These are phyloP conservation scores for Lignosus rhinocerotis DNA, from an alignment of 1,284 basidiomycete species.

Conservation along the genomic window DNA sequence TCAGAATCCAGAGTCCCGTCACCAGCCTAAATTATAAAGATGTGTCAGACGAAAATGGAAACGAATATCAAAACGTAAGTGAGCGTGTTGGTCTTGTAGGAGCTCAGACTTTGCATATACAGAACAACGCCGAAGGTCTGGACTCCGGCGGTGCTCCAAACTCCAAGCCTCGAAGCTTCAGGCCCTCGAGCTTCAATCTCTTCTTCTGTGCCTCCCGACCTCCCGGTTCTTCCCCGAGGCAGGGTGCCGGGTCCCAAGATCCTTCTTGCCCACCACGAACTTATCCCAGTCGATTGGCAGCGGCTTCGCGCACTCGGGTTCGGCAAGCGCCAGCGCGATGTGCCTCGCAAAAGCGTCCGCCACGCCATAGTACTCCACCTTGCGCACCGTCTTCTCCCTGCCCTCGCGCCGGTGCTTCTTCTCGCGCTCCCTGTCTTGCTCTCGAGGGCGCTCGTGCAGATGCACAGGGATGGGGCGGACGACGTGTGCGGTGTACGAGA, in stretches of 20 bases:
- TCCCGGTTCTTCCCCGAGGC: conserved; percentile 4
- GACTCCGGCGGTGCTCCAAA: background rate
- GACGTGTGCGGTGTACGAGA: conserved; percentile 8
- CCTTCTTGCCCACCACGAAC: conserved; percentile 4
- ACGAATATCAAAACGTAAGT: background rate
- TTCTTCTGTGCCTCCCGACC: background rate
- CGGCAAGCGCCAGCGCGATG: conserved; percentile 14
- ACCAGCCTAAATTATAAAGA: background rate
- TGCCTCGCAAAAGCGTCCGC: conserved; percentile 11
- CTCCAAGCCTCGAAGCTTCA: background rate
- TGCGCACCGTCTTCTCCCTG: conserved; percentile 8
- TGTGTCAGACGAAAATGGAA: background rate
- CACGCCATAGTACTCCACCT: conserved; percentile 16
- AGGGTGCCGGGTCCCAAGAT: conserved; percentile 11
- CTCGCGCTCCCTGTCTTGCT: background rate
- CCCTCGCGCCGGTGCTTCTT: background rate
- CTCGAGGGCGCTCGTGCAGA: background rate
- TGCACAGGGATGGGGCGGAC: background rate
- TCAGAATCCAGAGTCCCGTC: background rate
- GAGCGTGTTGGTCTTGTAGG: background rate
- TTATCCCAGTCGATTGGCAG: conserved; percentile 15
- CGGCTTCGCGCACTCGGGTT: conserved; percentile 16
- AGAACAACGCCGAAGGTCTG: background rate
- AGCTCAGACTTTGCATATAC: background rate
- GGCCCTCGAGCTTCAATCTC: background rate